These are phyloP conservation scores for Claviceps fusiformis DNA, from an alignment of 2,329 filamentous ascomycete species.

Conservation along the genomic window DNA sequence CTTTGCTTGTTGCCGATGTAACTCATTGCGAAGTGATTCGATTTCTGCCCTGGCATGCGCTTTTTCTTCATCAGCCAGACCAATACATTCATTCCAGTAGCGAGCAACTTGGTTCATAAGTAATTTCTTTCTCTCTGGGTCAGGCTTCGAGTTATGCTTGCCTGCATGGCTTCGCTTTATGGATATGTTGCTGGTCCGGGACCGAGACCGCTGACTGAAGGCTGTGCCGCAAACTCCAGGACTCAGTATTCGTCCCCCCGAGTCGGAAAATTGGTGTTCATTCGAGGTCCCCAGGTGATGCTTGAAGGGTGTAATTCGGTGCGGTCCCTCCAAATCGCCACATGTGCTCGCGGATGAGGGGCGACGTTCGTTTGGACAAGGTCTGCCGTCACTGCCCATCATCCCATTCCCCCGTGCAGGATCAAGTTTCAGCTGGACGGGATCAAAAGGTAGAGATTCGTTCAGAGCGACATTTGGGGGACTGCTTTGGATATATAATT, in stretches of 20 bases:
- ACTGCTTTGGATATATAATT: not conserved
- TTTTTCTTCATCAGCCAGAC: slow-evolving; percentile 17
- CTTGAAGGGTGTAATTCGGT: slow-evolving; percentile 10
- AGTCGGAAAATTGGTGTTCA: slow-evolving; percentile 1
- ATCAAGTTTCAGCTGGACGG: not conserved
- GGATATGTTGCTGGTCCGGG: slow-evolving; percentile 20
- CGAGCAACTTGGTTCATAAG: slow-evolving; percentile 20
- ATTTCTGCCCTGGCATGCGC: slow-evolving; percentile 14
- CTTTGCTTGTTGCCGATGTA: slow-evolving; percentile 9
- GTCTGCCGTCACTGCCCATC: not conserved
- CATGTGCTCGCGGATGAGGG: slow-evolving; percentile 14
- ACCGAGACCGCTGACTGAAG: slow-evolving; percentile 11
- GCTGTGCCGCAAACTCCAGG: not conserved
- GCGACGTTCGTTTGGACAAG: not conserved
- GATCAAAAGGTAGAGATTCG: not conserved
- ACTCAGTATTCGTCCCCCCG: not conserved
- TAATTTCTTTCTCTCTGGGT: slow-evolving; percentile 14
- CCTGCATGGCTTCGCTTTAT: slow-evolving; percentile 13
- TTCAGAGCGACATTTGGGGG: not conserved
- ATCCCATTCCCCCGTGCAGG: not conserved
- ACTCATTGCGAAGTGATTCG: slow-evolving; percentile 12
- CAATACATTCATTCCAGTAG: slow-evolving; percentile 22
- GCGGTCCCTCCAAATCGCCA: slow-evolving; percentile 19
- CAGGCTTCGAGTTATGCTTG: slow-evolving; percentile 7
- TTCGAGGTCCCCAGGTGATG: not conserved